Base-by-base conservation (phyloP, 805 yeast species). In the Nakazawaea ernobii region DNA sequence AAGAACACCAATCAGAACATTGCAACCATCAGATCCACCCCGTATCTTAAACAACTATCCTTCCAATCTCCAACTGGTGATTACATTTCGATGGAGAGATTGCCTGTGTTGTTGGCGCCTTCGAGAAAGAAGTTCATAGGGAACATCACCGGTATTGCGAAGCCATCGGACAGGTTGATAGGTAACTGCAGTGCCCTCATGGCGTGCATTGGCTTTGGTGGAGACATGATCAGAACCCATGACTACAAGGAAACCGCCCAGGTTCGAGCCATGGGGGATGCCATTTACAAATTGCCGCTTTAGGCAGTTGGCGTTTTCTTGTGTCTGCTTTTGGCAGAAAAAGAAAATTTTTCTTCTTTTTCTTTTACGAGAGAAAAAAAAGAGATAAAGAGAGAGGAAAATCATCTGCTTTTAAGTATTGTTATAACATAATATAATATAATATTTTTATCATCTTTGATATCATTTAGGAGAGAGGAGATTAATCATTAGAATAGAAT, bases 111-210 rank as follows among this genome's bases (percentile, higher is more conserved):
- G 36, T 61, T 90, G 17, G 99, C 98, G 0, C 87, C 97, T 1
- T 86, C 96, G 17, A 75, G 98, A 54, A 94, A 94, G 70, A 73
- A 77, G 58, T 94, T 94, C 58, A 80, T 94, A 54, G 97, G 96
- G 1, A 72, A 76, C 0, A 66, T 88, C 30, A 83, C 90, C 0
- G 78, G 77, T 8, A 82, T 77, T 48, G 62, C 66, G 2, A 67
- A 59, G 1, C 79, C 96, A 1, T 52, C 62, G 0, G 80, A 80
- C n/a, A 73, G 98, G 48, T 79, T 79, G 1, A 66, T 79, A 42
- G 92, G 95, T 10, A 89, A 97, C 0, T 81, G 82, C 8, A 86
- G 95, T 0, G 71, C 88, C 0, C 76, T 86, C 2, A 74, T 85
- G 52, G 82, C 95, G 0, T 78, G 94, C 52, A 74, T 89, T 33